Evolutionary conservation across 116 monocot genomes (phyloP), one percentile per base, ranked within the genome.

Genomic region (Papilionanthe hybrid): DNA sequence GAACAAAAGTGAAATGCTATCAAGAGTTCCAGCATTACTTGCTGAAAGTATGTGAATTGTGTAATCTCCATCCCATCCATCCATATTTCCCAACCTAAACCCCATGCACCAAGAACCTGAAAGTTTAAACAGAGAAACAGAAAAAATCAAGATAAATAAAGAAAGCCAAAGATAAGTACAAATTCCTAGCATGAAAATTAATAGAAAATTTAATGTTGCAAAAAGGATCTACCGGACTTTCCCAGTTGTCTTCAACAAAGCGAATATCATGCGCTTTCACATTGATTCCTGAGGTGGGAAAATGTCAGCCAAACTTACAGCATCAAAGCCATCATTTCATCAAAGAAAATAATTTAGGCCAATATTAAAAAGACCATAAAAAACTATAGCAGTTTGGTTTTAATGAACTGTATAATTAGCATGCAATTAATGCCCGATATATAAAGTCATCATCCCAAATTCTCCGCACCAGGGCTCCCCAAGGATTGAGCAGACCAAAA

Each of bases 61-160:
- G 97, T 94, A 30, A 97, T 94, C 77, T 97, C 97, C 97, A 97
- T 97, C 55, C 97, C 97, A 83, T 97, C 97, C 94, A 97, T 91
- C 97, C 97, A 97, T 78, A 97, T 81, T 86, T 97, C 97, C 97
- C 97, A 97, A 41, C 97, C 97, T 55, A 97, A 81, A 73, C 97
- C 97, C 97, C 97, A 97, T 73, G 97, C 97, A 84, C 97, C 97
- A 80, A 97, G 92, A 83, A 97, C 97, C 97, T 97, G 78, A 78
- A 77, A 30, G 44, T 72, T 44, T 27, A n/a, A 72, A 76, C 43
- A 57, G 15, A 53, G 53, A 53, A 53, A 53, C 53, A 18, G 53
- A 80, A 42, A 32, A 41, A 29, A 72, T 23, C 65, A 65, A 65
- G 10, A 65, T 25, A 65, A 65, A 65, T 65, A 65, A 3, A 60